Percentiles rank a stretch among this genome's conserved stretches.
phyloP scores from a whole-genome alignment of 345 rosid genomes.

The Pugionium cornutum region DNA sequence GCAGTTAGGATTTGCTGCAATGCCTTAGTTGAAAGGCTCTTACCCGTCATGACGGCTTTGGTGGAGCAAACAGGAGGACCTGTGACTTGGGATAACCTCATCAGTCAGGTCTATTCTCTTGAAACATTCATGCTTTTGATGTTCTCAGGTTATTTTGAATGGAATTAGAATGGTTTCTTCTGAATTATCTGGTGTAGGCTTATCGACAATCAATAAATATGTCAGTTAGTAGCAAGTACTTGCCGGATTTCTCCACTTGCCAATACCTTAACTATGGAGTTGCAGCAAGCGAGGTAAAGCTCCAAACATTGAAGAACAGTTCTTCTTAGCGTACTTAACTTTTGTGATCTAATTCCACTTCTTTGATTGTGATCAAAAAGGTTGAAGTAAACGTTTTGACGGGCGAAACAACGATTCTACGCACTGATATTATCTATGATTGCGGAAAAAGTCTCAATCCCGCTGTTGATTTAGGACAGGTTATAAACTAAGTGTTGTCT shows the following conservation, averaged over 20 bases:
- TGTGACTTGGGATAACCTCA: slow-evolving; percentile 69
- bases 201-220: slow-evolving; percentile 49
- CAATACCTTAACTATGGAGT: slow-evolving; percentile 85
- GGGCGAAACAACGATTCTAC: slow-evolving; percentile 70
- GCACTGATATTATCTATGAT: slow-evolving; percentile 80
- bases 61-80: slow-evolving; percentile 49
- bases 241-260: slow-evolving; percentile 49
- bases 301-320: neutral
- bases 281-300: slow-evolving; percentile 90
- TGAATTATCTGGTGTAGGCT: slow-evolving; percentile 22
- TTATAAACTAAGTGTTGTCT: slow-evolving; percentile 28
- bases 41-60: slow-evolving; percentile 54
- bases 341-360: slow-evolving; percentile 3
- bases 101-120: slow-evolving; percentile 61
- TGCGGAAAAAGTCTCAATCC: slow-evolving; percentile 98
- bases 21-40: slow-evolving; percentile 65
- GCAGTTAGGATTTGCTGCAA: slow-evolving; percentile 75
- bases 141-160: slow-evolving; percentile 7
- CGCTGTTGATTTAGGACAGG: slow-evolving; percentile 98
- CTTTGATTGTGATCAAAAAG: slow-evolving; percentile 41
- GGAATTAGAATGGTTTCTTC: neutral
- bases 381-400: slow-evolving; percentile 88
- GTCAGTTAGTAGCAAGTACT: slow-evolving; percentile 52
- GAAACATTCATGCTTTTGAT: slow-evolving; percentile 7
- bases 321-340: slow-evolving; percentile 17